Evolutionary conservation across 768 basidiomycete species (phyloP).

Genomic region (Pleurotus sapidus): DNA sequence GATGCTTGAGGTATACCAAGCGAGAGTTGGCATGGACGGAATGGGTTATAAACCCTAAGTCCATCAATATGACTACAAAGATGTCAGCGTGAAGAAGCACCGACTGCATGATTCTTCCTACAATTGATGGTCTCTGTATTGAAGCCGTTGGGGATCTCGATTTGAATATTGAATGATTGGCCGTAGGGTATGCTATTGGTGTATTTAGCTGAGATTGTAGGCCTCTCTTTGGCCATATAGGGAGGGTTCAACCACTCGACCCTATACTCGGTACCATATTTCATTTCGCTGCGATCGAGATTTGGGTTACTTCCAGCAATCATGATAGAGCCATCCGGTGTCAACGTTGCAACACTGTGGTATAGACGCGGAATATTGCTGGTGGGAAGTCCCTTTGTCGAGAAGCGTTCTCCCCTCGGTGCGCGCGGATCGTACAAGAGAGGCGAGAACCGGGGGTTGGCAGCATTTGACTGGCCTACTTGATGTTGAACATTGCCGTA

Average conservation of each 20-base stretch:
- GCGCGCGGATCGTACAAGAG: conserved; percentile 66
- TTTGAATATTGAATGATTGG: conserved; percentile 40
- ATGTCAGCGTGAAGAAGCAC: not conserved
- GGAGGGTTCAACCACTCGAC: conserved; percentile 86
- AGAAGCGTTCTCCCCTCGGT: conserved; percentile 56
- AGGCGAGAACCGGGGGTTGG: conserved; percentile 64
- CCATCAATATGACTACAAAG: conserved; percentile 67
- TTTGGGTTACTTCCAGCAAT: conserved; percentile 86
- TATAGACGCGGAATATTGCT: conserved; percentile 75
- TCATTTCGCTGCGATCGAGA: conserved; percentile 67
- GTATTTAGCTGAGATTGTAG: conserved; percentile 32
- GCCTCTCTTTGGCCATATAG: conserved; percentile 67
- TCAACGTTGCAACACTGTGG: conserved; percentile 80
- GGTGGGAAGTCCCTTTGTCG: conserved; percentile 50
- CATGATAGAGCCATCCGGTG: conserved; percentile 69
- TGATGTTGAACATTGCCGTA: conserved; percentile 72
- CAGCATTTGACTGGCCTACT: conserved; percentile 77
- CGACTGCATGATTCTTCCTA: conserved; percentile 14
- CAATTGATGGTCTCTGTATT: conserved; percentile 46
- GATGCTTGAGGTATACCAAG: conserved; percentile 57
- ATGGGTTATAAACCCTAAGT: conserved; percentile 80
- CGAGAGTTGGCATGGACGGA: conserved; percentile 74
- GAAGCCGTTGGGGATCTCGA: conserved; percentile 33
- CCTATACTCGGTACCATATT: conserved; percentile 84
- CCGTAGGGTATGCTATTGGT: conserved; percentile 42